Evolutionary conservation across 2,329 filamentous ascomycete genomes (phyloP).

Genomic region (Coleophoma cylindrospora): DNA sequence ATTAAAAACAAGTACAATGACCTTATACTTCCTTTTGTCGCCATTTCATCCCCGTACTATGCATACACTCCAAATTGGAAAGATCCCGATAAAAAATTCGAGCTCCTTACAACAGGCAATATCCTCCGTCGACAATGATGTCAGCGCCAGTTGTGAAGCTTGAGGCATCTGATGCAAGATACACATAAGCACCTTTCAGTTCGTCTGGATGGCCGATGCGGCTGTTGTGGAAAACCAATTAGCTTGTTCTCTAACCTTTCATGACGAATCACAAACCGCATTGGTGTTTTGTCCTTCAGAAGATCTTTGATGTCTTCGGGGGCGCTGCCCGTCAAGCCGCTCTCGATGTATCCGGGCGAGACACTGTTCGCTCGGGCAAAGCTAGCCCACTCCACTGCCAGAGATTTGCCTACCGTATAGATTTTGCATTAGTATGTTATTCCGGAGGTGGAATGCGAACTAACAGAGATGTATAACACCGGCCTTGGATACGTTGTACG

Average conservation of each 20-base stretch:
- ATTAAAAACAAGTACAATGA: no score
- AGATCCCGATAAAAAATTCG: no score
- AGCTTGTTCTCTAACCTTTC: slow-evolving; percentile 5
- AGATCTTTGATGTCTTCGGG: slow-evolving; percentile 62
- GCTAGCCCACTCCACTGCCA: slow-evolving; percentile 72
- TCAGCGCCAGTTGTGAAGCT: slow-evolving; percentile 75
- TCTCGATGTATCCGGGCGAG: slow-evolving; percentile 71
- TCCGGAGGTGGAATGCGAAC: slow-evolving; percentile 23
- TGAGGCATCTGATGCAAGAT: slow-evolving; percentile 74
- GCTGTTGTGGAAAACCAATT: slow-evolving; percentile 17
- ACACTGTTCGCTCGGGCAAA: slow-evolving; percentile 70
- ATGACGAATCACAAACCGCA: slow-evolving; percentile 39
- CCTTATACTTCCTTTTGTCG: no score
- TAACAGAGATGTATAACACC: slow-evolving; percentile 54
- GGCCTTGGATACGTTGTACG: slow-evolving; percentile 73
- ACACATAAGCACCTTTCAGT: slow-evolving; percentile 81
- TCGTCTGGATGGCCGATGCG: slow-evolving; percentile 69
- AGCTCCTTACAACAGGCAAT: slow-evolving; percentile 43
- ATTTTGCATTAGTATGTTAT: not conserved
- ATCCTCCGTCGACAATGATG: slow-evolving; percentile 72
- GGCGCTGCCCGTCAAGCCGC: slow-evolving; percentile 64
- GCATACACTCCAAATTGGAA: no score
- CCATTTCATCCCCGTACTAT: no score
- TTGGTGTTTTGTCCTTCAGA: slow-evolving; percentile 75
- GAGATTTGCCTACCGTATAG: slow-evolving; percentile 49